Percentiles rank a stretch among this genome's conserved stretches.
phyloP scores from a whole-genome alignment of 2,329 filamentous ascomycete genomes.

The Harringtonia aguacate region DNA sequence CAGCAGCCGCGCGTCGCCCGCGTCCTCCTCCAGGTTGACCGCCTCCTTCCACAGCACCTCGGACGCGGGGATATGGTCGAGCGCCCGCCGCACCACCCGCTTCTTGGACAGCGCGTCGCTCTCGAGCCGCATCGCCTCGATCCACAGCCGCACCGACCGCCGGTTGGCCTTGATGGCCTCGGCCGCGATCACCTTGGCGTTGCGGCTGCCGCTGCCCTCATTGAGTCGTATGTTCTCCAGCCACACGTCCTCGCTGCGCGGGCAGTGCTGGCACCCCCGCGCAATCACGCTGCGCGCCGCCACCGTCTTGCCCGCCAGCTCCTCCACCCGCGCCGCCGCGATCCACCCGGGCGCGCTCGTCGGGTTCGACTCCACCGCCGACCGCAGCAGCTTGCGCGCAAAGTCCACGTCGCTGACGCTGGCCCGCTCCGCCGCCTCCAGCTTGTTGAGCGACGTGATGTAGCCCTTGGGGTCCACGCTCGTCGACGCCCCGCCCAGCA shows the following conservation, averaged over 20 bases:
- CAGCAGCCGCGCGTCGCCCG: constrained; percentile 75
- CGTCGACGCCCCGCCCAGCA: constrained; percentile 71
- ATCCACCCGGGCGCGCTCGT: constrained; percentile 95
- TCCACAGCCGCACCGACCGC: constrained; percentile 80
- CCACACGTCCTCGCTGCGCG: constrained; percentile 92
- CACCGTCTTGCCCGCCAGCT: constrained; percentile 83
- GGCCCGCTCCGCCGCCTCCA: constrained; percentile 68
- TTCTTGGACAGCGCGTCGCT: constrained; percentile 76
- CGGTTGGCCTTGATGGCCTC: constrained; percentile 89
- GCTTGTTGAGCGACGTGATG: constrained; percentile 79
- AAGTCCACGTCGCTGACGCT: constrained; percentile 93
- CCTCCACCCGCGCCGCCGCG: constrained; percentile 82
- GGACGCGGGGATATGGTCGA: constrained; percentile 88
- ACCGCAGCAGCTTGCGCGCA: constrained; percentile 84
- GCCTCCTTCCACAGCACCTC: constrained; percentile 97
- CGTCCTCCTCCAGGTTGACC: constrained; percentile 88
- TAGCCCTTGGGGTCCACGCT: constrained; percentile 95
- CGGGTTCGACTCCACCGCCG: constrained; percentile 93
- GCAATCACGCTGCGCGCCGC: constrained; percentile 82
- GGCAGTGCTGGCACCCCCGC: constrained; percentile 80
- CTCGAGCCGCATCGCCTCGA: constrained; percentile 91
- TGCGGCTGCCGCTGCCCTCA: constrained; percentile 77
- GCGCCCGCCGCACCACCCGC: constrained; percentile 78
- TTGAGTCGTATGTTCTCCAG: constrained; percentile 91
- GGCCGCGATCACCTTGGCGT: constrained; percentile 91